These are phyloP conservation scores for Monilinia fructigena DNA, from an alignment of 2,329 filamentous ascomycete species.

Conservation along the genomic window DNA sequence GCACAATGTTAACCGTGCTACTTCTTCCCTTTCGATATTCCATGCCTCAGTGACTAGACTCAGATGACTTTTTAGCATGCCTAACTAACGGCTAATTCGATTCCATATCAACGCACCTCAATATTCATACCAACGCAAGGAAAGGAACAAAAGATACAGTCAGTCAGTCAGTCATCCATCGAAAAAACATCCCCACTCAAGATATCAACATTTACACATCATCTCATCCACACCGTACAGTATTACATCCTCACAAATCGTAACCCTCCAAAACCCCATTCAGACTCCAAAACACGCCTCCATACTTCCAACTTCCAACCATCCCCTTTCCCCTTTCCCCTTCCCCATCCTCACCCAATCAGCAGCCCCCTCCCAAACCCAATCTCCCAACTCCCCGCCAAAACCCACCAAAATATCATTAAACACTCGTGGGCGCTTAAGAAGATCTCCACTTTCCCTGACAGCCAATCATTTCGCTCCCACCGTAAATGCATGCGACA, in stretches of 20 bases:
- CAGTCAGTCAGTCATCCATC: background rate
- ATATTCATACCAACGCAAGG: background rate
- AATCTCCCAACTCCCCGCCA: constrained; percentile 15
- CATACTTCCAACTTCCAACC: background rate
- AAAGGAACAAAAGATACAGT: too few relatives aligned
- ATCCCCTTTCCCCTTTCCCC: background rate
- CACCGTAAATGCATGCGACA: constrained; percentile 12
- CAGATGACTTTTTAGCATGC: background rate
- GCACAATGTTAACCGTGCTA: background rate
- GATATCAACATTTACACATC: background rate
- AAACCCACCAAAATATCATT: background rate
- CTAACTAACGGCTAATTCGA: background rate
- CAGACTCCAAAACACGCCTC: background rate
- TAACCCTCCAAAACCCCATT: background rate
- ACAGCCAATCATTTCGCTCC: background rate
- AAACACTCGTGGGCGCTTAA: constrained; percentile 17
- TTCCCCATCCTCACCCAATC: background rate
- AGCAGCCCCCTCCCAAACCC: background rate
- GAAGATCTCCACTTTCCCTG: background rate
- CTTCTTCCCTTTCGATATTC: background rate
- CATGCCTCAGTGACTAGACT: background rate
- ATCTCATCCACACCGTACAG: background rate
- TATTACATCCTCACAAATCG: background rate
- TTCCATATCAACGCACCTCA: background rate
- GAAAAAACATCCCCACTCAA: background rate